Evolutionary conservation across 208 protist genomes (phyloP), one percentile per base, ranked within the genome.

Genomic region (Crithidia expoeki): DNA sequence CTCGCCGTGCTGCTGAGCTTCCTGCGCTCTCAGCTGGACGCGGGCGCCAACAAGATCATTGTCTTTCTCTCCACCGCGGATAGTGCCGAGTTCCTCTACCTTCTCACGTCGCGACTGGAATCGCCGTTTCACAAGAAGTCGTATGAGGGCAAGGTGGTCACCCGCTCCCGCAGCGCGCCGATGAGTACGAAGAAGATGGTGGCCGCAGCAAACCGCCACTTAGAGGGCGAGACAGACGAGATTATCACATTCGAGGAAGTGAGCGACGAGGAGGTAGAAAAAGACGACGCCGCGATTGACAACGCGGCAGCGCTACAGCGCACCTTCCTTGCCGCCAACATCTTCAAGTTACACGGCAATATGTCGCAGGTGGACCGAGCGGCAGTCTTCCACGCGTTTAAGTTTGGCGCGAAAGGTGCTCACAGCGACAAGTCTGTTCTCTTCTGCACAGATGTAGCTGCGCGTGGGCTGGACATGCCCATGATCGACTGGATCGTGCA

Each of bases 31-130:
- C 85, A 98, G 81, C 95, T 98, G 38, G 94, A 98, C 64, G 98
- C 98, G 23, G 97, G 98, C 36, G 89, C 91, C 17, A 72, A 81
- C n/a, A 93, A 97, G 68, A 85, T 98, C 12, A 98, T 99, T 59
- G 96, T 99, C 38, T 99, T 99, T 79, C 89, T 98, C 30, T 98
- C 94, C n/a, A 98, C 94, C 5, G 98, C 97, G 55, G 98, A 98
- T 57, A 89, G 85, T n/a, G 88, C 98, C 3, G 98, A 98, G 82
- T 99, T 98, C 81, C 92, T 99, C 68, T 97, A 95, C 62, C 96
- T 98, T 59, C 85, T 99, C 27, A 77, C 99, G 25, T 88, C 82
- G 17, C 85, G 85, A 0, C 74, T 95, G 23, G 70, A 83, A 49
- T 86, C 79, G 4, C 91, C 91, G 28, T 96, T 90, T 67, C 74